phyloP scores from a whole-genome alignment of 2,329 filamentous ascomycete genomes.

The Cladorrhinum sp. region DNA sequence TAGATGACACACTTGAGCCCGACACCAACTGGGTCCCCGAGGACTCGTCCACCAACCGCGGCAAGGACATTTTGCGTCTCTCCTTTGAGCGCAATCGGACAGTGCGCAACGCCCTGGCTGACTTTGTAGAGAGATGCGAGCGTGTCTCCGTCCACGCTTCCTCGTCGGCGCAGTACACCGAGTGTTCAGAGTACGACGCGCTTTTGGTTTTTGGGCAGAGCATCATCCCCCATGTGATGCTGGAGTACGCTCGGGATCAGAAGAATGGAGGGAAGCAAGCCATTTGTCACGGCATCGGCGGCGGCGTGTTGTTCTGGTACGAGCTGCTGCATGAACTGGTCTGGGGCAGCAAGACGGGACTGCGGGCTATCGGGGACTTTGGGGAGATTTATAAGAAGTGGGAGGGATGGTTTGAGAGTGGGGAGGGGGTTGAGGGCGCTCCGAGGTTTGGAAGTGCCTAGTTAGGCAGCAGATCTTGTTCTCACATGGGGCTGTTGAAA shows the following conservation, averaged over 20 bases:
- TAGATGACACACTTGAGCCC: not conserved
- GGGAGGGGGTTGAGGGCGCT: not conserved
- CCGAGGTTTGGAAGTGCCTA: not conserved
- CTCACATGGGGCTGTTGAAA: too few relatives aligned
- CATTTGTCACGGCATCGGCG: constrained; percentile 1
- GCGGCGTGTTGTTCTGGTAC: constrained; percentile 6
- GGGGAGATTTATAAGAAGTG: constrained; percentile 3
- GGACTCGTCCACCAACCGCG: not conserved
- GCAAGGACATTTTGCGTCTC: not conserved
- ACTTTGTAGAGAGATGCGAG: constrained; percentile 3
- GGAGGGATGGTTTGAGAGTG: constrained; percentile 1
- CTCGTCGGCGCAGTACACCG: not conserved
- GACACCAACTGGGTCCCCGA: not conserved
- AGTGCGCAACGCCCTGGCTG: constrained; percentile 6
- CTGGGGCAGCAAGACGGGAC: constrained; percentile 6
- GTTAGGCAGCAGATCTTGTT: too few relatives aligned
- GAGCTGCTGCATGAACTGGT: constrained; percentile 9
- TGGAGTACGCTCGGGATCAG: constrained; percentile 1
- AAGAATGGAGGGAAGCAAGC: too few relatives aligned
- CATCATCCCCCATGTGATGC: constrained; percentile 8
- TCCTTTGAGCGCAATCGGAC: not conserved
- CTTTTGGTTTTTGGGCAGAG: constrained; percentile 2
- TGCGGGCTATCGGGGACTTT: not conserved
- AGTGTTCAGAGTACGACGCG: constrained; percentile 6
- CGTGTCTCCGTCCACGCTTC: not conserved